phyloP scores from a whole-genome alignment of 208 protist species.

The Acanthamoeba culbertsoni region DNA sequence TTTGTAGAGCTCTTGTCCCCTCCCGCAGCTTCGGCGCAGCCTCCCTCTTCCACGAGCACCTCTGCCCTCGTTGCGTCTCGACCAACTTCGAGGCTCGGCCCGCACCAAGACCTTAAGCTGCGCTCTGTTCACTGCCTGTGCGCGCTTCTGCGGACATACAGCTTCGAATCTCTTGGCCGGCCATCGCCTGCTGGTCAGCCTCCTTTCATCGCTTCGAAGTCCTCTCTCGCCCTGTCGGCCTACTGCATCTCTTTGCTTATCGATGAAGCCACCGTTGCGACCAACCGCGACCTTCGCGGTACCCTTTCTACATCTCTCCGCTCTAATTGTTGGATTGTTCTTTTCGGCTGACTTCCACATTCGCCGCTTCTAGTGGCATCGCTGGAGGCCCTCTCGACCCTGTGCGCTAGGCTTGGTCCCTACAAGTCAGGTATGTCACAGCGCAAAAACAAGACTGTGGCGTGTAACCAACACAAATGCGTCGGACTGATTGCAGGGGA shows the following conservation, averaged over 20 bases:
- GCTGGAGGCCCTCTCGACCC: neutral
- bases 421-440: slow-evolving; percentile 33
- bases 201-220: slow-evolving; percentile 23
- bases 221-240: neutral
- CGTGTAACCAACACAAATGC: no score
- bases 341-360: neutral
- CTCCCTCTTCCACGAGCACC: neutral
- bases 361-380: neutral
- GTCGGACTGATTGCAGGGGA: neutral
- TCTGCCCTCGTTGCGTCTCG: neutral
- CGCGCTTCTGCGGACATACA: neutral
- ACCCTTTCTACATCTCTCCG: neutral
- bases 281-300: slow-evolving; percentile 13
- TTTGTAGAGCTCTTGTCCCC: slow-evolving; percentile 11
- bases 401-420: neutral
- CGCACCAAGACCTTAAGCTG: slow-evolving; percentile 39
- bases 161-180: neutral
- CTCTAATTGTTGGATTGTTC: neutral
- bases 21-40: neutral
- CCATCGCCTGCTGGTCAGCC: neutral
- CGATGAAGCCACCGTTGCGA: slow-evolving; percentile 4
- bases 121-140: neutral
- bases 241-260: slow-evolving; percentile 11
- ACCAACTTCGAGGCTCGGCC: neutral
- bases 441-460: no score